These are phyloP conservation scores for Acacia pycnantha DNA, from an alignment of 331 rosid genomes.

Conservation along the genomic window DNA sequence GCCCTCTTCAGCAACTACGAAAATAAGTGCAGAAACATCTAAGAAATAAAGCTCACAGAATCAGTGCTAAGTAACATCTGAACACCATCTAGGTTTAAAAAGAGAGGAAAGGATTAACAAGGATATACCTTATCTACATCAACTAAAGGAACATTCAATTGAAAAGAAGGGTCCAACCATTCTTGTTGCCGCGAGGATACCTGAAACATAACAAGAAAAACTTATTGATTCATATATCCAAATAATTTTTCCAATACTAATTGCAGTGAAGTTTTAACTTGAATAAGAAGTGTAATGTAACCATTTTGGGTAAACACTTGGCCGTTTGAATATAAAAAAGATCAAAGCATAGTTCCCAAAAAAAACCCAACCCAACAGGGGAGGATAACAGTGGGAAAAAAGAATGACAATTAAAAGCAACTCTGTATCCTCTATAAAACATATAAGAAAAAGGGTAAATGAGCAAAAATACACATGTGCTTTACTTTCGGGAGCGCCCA, in stretches of 20 bases:
- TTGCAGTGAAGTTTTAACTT: background rate
- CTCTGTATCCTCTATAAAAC: conserved; percentile 13
- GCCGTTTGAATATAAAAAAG: background rate
- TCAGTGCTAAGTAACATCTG: background rate
- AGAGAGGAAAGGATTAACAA: conserved; percentile 21
- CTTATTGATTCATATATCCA: background rate
- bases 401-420: background rate
- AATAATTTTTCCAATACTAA: background rate
- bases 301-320: background rate
- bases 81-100: background rate
- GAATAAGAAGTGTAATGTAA: background rate
- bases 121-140: conserved; percentile 86
- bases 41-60: background rate
- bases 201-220: conserved; percentile 43
- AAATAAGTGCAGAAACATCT: background rate
- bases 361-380: background rate
- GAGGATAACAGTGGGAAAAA: background rate
- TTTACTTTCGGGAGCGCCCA: no score
- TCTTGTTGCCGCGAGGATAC: conserved; percentile 53
- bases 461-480: no score
- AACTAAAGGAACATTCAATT: conserved; percentile 75
- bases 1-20: background rate
- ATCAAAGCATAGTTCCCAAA: background rate
- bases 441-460: conserved; percentile 23
- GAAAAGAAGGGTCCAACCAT: conserved; percentile 72